These are phyloP conservation scores for Echeveria elegans DNA, from an alignment of 164 flowering plant species.

Conservation along the genomic window DNA sequence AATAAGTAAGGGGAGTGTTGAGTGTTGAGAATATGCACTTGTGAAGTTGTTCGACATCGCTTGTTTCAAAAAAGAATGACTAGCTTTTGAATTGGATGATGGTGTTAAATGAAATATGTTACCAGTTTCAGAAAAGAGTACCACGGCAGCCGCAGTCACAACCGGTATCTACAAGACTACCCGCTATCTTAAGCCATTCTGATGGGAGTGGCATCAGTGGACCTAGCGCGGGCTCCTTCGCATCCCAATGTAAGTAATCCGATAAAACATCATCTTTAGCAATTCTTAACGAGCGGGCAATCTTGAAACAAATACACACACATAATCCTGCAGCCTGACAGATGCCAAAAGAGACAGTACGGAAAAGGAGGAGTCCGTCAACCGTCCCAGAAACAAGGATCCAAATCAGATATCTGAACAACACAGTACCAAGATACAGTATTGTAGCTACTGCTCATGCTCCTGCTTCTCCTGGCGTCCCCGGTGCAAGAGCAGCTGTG, in stretches of 20 bases:
- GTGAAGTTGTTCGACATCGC: too few relatives aligned
- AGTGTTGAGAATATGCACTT: too few relatives aligned
- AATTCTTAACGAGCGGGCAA: too few relatives aligned
- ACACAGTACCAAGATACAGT: neutral
- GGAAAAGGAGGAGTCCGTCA: neutral
- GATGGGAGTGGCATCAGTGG: conserved; percentile 36
- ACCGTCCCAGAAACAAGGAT: neutral
- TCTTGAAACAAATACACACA: neutral
- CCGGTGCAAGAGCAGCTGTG: neutral
- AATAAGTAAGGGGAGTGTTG: too few relatives aligned
- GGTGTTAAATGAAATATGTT: neutral
- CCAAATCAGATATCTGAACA: conserved; percentile 1
- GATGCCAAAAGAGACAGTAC: conserved; percentile 1
- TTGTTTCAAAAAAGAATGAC: too few relatives aligned
- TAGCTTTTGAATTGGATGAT: too few relatives aligned
- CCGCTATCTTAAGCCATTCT: conserved; percentile 25
- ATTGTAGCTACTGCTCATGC: conserved; percentile 2
- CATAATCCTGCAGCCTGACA: neutral
- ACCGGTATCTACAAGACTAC: neutral
- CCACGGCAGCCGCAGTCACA: neutral
- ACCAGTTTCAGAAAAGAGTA: neutral
- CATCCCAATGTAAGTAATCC: conserved; percentile 47
- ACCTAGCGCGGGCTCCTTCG: conserved; percentile 32
- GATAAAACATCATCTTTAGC: neutral
- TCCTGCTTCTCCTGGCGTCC: conserved; percentile 3